Evolutionary conservation across 2,329 filamentous ascomycete genomes (phyloP).

Genomic region (Ilyonectria robusta): DNA sequence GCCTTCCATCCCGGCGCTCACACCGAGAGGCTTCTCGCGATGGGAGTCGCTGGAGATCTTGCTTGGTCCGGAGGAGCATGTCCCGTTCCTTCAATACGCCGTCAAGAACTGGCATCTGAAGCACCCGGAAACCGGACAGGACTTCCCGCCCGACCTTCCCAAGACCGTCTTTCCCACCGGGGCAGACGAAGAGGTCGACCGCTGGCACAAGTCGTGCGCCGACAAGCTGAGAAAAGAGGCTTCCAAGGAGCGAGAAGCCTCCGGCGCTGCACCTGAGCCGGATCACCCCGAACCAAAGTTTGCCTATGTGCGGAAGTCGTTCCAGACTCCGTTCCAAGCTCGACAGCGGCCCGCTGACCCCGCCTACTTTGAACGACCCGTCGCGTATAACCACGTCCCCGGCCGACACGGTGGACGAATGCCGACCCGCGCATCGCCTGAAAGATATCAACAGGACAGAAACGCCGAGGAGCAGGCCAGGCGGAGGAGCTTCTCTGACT

Average conservation of each 20-base stretch:
- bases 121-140: constrained; percentile 80
- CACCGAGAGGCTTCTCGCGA: constrained; percentile 86
- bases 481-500: constrained; percentile 67
- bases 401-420: constrained; percentile 52
- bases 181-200: constrained; percentile 84
- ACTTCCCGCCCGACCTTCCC: constrained; percentile 74
- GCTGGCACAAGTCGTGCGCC: constrained; percentile 87
- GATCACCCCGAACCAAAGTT: constrained; percentile 56
- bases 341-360: constrained; percentile 50
- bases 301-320: constrained; percentile 53
- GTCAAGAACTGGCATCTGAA: constrained; percentile 83
- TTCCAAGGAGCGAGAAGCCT: constrained; percentile 54
- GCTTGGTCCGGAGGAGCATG: constrained; percentile 89
- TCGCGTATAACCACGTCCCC: constrained; percentile 59
- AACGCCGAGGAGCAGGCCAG: constrained; percentile 59
- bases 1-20: constrained; percentile 87
- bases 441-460: constrained; percentile 54
- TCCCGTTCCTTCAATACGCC: constrained; percentile 84
- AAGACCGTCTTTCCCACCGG: constrained; percentile 76
- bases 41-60: constrained; percentile 96
- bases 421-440: constrained; percentile 52
- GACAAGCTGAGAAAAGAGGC: constrained; percentile 77
- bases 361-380: constrained; percentile 53
- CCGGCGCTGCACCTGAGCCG: constrained; percentile 47
- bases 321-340: constrained; percentile 48